A percentile compares a stretch with the other conserved stretches of the same genome.
phyloP scores from a whole-genome alignment of 1,284 basidiomycete genomes.

The Apiotrichum sp. region DNA sequence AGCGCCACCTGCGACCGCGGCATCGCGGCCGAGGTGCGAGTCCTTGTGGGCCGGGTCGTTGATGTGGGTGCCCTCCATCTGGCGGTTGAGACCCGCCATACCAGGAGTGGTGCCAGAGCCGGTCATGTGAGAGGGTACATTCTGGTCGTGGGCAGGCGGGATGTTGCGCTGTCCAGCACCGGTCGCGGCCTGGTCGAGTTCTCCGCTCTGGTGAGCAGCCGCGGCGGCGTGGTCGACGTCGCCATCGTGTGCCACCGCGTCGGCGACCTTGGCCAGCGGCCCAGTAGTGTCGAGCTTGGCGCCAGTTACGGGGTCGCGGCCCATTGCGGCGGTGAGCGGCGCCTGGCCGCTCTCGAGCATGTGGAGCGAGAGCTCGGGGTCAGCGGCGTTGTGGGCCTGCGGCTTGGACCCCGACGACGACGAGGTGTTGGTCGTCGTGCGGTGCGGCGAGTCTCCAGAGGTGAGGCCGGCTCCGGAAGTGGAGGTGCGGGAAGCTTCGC shows the following conservation, averaged over 20 bases:
- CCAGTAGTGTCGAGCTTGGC: background rate
- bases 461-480: background rate
- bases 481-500: background rate
- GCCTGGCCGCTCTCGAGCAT: conserved; percentile 5
- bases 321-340: conserved; percentile 1
- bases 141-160: background rate
- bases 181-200: background rate
- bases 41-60: background rate
- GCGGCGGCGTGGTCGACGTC: background rate
- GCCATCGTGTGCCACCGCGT: background rate
- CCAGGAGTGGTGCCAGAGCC: background rate
- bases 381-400: too few species aligned
- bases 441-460: background rate
- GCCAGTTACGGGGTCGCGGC: conserved; percentile 4
- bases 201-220: background rate
- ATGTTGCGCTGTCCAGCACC: too few species aligned
- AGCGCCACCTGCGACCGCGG: background rate
- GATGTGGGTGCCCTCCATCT: background rate
- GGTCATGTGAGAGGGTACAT: background rate
- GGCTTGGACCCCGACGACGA: background rate
- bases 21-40: background rate
- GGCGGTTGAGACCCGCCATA: background rate
- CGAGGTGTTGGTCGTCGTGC: background rate
- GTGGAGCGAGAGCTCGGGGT: background rate
- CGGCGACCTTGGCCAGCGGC: background rate